Evolutionary conservation across 2,329 filamentous ascomycete genomes (phyloP).

Genomic region (Aspergillus arachidicola): DNA sequence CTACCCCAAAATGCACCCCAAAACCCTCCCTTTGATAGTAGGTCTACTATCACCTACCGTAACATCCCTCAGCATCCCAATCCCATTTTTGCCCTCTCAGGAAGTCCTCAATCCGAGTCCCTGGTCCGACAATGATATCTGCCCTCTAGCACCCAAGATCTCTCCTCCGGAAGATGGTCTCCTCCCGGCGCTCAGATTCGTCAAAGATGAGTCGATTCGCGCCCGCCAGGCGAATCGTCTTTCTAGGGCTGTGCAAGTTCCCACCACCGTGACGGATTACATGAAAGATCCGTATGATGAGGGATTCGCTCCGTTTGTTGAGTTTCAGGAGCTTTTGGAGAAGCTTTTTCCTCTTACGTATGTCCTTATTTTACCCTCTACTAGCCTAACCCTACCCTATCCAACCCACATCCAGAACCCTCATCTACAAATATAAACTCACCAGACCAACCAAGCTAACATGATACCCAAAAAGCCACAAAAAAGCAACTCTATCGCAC

Average conservation of each 20-base stretch:
- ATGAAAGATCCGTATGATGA: slow-evolving; percentile 55
- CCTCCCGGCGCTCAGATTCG: slow-evolving; percentile 30
- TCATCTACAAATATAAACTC: no score
- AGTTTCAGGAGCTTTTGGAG: slow-evolving; percentile 55
- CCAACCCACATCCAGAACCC: no score
- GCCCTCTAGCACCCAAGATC: slow-evolving; percentile 34
- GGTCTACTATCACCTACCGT: background rate
- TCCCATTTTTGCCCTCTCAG: slow-evolving; percentile 21
- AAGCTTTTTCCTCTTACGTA: slow-evolving; percentile 56
- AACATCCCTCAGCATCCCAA: background rate
- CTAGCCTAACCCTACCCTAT: no score
- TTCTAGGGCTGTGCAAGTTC: slow-evolving; percentile 59
- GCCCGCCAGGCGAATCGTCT: slow-evolving; percentile 52
- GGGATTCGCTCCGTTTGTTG: slow-evolving; percentile 61
- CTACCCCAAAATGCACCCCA: background rate
- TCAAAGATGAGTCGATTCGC: slow-evolving; percentile 32
- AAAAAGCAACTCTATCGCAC: slow-evolving; percentile 52
- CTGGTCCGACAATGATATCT: slow-evolving; percentile 21
- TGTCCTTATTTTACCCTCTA: background rate
- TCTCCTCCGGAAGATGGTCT: slow-evolving; percentile 31
- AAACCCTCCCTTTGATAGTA: background rate
- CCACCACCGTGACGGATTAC: slow-evolving; percentile 45
- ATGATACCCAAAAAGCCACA: slow-evolving; percentile 31
- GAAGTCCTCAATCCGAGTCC: slow-evolving; percentile 15
- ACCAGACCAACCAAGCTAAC: no score